Evolutionary conservation across 2,329 filamentous ascomycete genomes (phyloP).

Genomic region (Metarhizium guizhouense): DNA sequence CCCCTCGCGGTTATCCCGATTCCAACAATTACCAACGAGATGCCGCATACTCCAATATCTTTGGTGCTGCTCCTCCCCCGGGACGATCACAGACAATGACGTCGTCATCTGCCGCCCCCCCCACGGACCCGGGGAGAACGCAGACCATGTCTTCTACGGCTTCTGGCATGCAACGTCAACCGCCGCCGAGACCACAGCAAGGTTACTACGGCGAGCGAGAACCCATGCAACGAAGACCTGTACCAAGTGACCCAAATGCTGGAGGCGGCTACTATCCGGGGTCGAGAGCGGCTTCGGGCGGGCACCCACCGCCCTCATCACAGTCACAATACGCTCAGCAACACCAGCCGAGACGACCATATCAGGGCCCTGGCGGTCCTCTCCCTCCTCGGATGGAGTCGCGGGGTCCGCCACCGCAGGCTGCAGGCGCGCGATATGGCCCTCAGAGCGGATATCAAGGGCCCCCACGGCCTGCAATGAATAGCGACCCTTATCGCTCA

Average conservation of each 20-base stretch:
- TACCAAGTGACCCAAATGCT: constrained; percentile 28
- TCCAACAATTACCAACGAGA: constrained; percentile 65
- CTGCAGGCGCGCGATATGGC: constrained; percentile 29
- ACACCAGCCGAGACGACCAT: constrained; percentile 32
- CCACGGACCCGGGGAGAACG: constrained; percentile 56
- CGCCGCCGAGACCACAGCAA: constrained; percentile 47
- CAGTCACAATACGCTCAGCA: constrained; percentile 39
- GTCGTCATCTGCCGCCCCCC: constrained; percentile 50
- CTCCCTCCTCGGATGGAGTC: constrained; percentile 61
- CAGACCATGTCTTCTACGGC: constrained; percentile 62
- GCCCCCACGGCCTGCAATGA: constrained; percentile 60
- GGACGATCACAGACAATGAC: constrained; percentile 96
- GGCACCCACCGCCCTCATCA: constrained; percentile 31
- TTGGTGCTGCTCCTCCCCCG: constrained; percentile 75
- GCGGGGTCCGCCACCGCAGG: constrained; percentile 39
- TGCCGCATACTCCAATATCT: constrained; percentile 93
- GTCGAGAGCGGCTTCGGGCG: constrained; percentile 42
- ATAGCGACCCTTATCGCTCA: constrained; percentile 81
- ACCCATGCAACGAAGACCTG: constrained; percentile 16
- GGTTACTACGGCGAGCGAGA: constrained; percentile 26
- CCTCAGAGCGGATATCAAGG: constrained; percentile 54
- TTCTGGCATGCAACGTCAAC: constrained; percentile 50
- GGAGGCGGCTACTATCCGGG: constrained; percentile 44
- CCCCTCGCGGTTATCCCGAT: constrained; percentile 40
- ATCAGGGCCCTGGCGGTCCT: constrained; percentile 30